Conservation (phyloP, 2,329 filamentous ascomycete genomes). For the Colletotrichum tamarilloi region DNA sequence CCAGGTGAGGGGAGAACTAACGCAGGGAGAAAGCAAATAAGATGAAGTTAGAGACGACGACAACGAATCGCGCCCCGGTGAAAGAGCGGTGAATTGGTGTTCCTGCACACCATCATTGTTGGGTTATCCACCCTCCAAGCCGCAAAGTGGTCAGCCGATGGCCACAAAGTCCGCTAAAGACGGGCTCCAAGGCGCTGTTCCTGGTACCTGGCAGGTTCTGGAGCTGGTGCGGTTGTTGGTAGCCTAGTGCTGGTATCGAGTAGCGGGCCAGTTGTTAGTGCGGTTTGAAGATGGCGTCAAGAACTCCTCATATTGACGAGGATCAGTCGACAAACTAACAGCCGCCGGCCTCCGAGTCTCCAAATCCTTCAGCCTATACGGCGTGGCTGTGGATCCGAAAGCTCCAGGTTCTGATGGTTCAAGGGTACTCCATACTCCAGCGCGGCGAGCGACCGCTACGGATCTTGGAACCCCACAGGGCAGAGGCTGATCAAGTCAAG, state of each 20-base stretch:
- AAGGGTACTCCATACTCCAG: too few relatives aligned
- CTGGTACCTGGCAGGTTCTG: slow-evolving; percentile 21
- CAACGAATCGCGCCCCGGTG: slow-evolving; percentile 21
- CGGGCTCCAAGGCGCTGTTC: not conserved
- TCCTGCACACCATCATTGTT: slow-evolving; percentile 16
- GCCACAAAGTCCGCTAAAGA: slow-evolving; percentile 10
- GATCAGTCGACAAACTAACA: not conserved
- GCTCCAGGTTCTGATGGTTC: too few relatives aligned
- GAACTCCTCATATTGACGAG: not conserved
- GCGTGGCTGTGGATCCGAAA: slow-evolving; percentile 10
- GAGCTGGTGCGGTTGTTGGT: not conserved
- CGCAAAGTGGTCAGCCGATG: slow-evolving; percentile 30
- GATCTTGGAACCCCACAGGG: not conserved
- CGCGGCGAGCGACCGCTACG: not conserved
- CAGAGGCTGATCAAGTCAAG: slow-evolving; percentile 6
- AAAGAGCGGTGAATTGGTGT: slow-evolving; percentile 34
- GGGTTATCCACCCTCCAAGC: slow-evolving; percentile 6
- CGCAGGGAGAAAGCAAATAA: slow-evolving; percentile 22
- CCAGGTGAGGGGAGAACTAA: slow-evolving; percentile 10
- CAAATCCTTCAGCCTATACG: not conserved
- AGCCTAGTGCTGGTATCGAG: not conserved
- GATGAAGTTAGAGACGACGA: slow-evolving; percentile 20
- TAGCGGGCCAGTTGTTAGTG: not conserved
- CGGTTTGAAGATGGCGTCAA: slow-evolving; percentile 1
- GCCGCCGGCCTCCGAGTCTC: not conserved